Conservation (phyloP, 1,284 basidiomycete genomes). For the Pholiota adiposa region DNA sequence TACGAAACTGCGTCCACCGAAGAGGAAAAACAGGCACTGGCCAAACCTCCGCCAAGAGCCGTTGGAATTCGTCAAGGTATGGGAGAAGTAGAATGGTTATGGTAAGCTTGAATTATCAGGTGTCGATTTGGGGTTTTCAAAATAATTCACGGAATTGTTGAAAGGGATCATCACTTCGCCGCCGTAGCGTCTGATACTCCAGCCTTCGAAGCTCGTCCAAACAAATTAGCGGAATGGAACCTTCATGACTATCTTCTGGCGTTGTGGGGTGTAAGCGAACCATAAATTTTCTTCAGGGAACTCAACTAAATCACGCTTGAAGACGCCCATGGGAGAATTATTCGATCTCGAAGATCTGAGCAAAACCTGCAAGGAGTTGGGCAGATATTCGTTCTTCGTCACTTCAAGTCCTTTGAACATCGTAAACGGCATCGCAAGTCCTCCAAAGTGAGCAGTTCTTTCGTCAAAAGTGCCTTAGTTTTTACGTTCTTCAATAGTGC, state of each 20-base stretch:
- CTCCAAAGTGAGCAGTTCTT: conserved; percentile 24
- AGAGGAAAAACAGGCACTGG: conserved; percentile 16
- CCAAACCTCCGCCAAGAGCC: conserved; percentile 5
- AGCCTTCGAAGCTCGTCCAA: conserved; percentile 27
- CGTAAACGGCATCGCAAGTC: conserved; percentile 28
- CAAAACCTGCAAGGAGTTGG: conserved; percentile 23
- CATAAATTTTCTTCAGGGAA: no score
- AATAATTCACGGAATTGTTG: not conserved
- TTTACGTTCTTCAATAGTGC: not conserved
- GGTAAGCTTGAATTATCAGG: conserved; percentile 13
- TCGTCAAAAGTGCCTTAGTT: not conserved
- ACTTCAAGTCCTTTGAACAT: conserved; percentile 29
- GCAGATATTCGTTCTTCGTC: conserved; percentile 28
- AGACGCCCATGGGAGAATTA: conserved; percentile 30
- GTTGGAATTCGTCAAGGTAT: conserved; percentile 22
- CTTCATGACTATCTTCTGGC: conserved; percentile 29
- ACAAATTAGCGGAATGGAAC: conserved; percentile 22
- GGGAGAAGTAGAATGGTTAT: conserved; percentile 28
- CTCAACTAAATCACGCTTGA: no score
- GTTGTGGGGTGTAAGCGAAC: conserved; percentile 26
- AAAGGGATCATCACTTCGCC: conserved; percentile 28
- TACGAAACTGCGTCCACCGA: conserved; percentile 22
- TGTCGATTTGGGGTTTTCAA: no score
- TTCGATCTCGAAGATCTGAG: conserved; percentile 29
- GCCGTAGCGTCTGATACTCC: conserved; percentile 27